Evolutionary conservation across 495 filamentous ascomycete genomes (phyloP).

Genomic region (Penicillium herquei): DNA sequence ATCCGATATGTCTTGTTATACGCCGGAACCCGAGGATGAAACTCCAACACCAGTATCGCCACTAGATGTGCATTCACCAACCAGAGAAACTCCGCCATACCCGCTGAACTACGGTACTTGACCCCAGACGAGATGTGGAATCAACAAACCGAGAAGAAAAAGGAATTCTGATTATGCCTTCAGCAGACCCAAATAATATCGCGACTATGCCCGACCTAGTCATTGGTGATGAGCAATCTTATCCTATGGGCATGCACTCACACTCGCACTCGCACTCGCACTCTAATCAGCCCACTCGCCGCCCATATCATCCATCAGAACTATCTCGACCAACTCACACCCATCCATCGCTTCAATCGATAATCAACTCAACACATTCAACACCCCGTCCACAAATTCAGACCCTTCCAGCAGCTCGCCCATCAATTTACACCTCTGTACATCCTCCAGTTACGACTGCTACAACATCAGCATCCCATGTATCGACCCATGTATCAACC

Average conservation of each 20-base stretch:
- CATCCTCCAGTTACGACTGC: not conserved
- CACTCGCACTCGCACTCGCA: constrained; percentile 1
- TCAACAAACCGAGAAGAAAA: not conserved
- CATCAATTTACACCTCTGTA: not conserved
- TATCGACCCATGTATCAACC: not conserved
- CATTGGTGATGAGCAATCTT: constrained; percentile 21
- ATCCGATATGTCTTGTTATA: constrained; percentile 44
- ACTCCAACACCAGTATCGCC: constrained; percentile 34
- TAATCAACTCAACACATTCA: no score
- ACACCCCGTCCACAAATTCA: no score
- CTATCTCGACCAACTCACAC: not conserved
- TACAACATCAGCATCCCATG: not conserved
- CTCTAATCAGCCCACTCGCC: not conserved
- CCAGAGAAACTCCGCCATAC: constrained; percentile 27
- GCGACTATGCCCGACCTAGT: constrained; percentile 25
- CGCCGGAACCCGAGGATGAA: constrained; percentile 35
- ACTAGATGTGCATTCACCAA: constrained; percentile 30
- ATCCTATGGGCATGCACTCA: constrained; percentile 16
- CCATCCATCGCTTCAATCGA: constrained; percentile 1
- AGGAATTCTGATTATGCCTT: not conserved
- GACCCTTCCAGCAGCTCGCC: not conserved
- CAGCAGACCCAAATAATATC: constrained; percentile 22
- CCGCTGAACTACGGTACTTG: constrained; percentile 21
- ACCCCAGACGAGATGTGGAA: not conserved
- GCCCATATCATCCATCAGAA: constrained; percentile 8